Base-by-base conservation (phyloP, 192 early-diverging fungal species). In the Coemansia sp. region DNA sequence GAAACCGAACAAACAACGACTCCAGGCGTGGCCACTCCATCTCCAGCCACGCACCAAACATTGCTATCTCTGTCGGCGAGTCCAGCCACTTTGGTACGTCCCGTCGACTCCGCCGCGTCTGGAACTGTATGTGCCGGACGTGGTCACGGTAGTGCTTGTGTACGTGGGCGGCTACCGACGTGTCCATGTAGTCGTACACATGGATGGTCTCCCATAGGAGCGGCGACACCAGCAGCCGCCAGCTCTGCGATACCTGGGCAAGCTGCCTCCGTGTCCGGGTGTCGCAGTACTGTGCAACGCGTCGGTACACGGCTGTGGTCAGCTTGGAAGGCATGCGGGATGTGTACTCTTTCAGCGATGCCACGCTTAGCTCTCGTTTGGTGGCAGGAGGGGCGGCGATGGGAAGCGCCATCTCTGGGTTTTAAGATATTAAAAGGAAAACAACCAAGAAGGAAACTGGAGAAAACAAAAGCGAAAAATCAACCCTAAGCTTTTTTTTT, bases 221-320 rank as follows among this genome's bases (percentile, higher is more conserved):
- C 23, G 74, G 74, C 43, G 60, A 36, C 16, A 77, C 68, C 1
- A 77, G 62, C 21, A 53, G 56, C 28, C 74, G 67, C 74, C 74
- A 77, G 74, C 74, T 77, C 64, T 71, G 67, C 20, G 74, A 77
- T 0, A 77, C 74, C 28, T 65, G 67, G 20, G 63, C 56, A n/a
- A 77, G 68, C 49, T 64, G 74, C 28, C 64, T 39, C 44, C 64
- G 67, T 38, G 68, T 54, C 40, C 64, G 63, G 39, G 52, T 49
- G 60, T 77, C 68, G 53, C 74, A 56, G 68, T 77, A 77, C 56
- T 71, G 63, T 10, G 74, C 74, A 11, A 77, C 74, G 20, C 74
- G 74, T 38, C 60, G 58, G 40, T 77, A 77, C 16, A 71, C 74
- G 15, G 51, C 39, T 0, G 74, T 64, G 10, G 74, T 53, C 48